Evolutionary conservation across 2,329 filamentous ascomycete genomes (phyloP).

Genomic region (Fusarium devonianum): DNA sequence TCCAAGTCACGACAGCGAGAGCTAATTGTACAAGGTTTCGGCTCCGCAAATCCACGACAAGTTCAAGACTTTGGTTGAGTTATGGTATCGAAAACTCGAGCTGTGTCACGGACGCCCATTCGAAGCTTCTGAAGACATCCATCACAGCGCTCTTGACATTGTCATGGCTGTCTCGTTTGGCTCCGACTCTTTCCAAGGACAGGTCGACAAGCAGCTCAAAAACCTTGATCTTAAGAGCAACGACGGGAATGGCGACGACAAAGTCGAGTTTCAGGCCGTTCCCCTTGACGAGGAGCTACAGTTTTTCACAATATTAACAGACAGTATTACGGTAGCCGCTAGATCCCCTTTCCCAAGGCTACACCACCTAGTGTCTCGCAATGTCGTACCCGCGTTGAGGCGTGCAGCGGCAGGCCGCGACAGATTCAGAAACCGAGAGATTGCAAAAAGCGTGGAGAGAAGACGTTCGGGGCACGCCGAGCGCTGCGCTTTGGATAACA

Average conservation of each 20-base stretch:
- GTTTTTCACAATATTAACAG: slow-evolving; percentile 11
- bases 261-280: slow-evolving; percentile 18
- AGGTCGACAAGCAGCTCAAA: slow-evolving; percentile 9
- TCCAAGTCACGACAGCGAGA: not conserved
- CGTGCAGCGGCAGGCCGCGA: slow-evolving; percentile 2
- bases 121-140: slow-evolving; percentile 41
- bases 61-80: slow-evolving; percentile 38
- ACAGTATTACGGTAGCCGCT: slow-evolving; percentile 14
- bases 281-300: slow-evolving; percentile 12
- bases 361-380: slow-evolving; percentile 24
- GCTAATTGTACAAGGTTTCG: slow-evolving; percentile 33
- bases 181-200: slow-evolving; percentile 9
- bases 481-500: slow-evolving; percentile 23
- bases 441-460: slow-evolving; percentile 22
- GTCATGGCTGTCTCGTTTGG: slow-evolving; percentile 44
- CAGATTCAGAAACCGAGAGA: slow-evolving; percentile 19
- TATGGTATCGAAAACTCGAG: slow-evolving; percentile 44
- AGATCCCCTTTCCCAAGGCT: slow-evolving; percentile 12
- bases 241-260: slow-evolving; percentile 9
- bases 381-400: slow-evolving; percentile 13
- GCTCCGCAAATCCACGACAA: slow-evolving; percentile 44
- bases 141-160: slow-evolving; percentile 43
- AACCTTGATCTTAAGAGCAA: slow-evolving; percentile 8
- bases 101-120: slow-evolving; percentile 43
- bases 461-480: slow-evolving; percentile 8